These are phyloP conservation scores for Globisporangium polare DNA, from an alignment of 352 stramenopile species.

Conservation along the genomic window DNA sequence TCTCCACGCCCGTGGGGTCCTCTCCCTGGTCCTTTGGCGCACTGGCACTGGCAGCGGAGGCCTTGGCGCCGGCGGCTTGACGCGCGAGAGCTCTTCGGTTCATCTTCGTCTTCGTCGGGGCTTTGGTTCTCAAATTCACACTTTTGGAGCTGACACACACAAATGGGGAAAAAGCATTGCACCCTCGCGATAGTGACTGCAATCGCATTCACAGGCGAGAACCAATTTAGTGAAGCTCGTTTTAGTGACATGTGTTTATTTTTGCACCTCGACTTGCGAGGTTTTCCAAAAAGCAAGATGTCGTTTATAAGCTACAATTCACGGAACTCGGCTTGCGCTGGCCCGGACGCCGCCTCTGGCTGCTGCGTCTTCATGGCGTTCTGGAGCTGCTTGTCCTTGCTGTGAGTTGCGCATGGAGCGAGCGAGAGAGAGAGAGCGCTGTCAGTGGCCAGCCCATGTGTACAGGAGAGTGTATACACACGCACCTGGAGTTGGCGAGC, in stretches of 20 bases:
- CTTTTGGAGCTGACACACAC: not conserved
- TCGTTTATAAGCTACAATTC: constrained; percentile 43
- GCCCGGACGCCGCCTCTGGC: constrained; percentile 26
- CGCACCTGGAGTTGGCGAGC: constrained; percentile 81
- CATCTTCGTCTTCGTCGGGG: constrained; percentile 29
- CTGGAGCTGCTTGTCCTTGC: constrained; percentile 84
- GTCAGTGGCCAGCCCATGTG: not conserved
- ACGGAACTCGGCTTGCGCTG: constrained; percentile 73
- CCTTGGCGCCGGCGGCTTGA: constrained; percentile 26
- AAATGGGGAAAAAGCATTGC: not conserved
- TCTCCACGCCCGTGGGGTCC: constrained; percentile 59
- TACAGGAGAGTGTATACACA: not conserved
- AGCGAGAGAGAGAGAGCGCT: not conserved
- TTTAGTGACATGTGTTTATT: not conserved
- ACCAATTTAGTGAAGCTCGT: not conserved
- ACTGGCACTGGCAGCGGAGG: not conserved
- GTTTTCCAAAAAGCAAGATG: not conserved
- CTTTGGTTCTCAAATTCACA: not conserved
- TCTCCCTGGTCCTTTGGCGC: constrained; percentile 6
- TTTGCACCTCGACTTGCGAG: not conserved
- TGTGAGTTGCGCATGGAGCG: constrained; percentile 13
- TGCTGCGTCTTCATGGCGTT: constrained; percentile 71
- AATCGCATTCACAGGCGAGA: not conserved
- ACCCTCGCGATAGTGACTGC: not conserved
- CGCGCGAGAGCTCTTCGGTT: constrained; percentile 70